Evolutionary conservation across 257 asterid species (phyloP), one percentile per base, ranked within the genome.

Genomic region (Nyctanthes arbortristis): DNA sequence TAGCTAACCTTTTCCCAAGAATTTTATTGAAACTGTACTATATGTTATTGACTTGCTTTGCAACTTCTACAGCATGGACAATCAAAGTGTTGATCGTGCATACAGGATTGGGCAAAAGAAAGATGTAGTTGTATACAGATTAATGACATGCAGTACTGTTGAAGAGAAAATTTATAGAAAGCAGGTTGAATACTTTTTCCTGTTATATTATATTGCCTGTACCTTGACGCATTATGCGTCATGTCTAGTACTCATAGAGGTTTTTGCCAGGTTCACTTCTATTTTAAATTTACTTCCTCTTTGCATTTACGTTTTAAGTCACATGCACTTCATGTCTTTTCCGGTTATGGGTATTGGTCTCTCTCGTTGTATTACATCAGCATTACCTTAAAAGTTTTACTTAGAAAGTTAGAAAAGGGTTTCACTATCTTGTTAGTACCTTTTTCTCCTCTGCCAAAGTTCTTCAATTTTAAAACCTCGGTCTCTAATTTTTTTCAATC

Each of bases 41-140:
- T 13, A 14, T 49, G 30, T 61, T n/a, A 45, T 66, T 66, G 49
- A 69, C 25, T 29, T 52, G 25, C 27, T 40, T 66, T 74, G 62
- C 55, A 63, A 70, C 35, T 69, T 80, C 66, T 79, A 82, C 91
- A 93, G 98, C 86, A 93, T 91, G 57, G 98, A 93, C 77, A 91
- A 77, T 78, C 98, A 93, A 70, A 93, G 98, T 61, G 98, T 89
- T 37, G 98, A 93, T 65, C 97, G 98, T 32, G 98, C 98, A 68
- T 93, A 93, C 70, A 86, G 98, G 35, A 93, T 93, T 77, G 98
- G 98, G 74, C 97, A 93, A 75, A 87, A 77, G 82, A 93, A 91
- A 81, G 89, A 93, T 78, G 98, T 93, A 22, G 81, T 91, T 64
- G 98, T 93, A 36, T 93, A 93, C 79, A 87, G 98, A 72, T 73